Base-by-base conservation (phyloP, 2,329 filamentous ascomycete species). In the Fusarium sp. region DNA sequence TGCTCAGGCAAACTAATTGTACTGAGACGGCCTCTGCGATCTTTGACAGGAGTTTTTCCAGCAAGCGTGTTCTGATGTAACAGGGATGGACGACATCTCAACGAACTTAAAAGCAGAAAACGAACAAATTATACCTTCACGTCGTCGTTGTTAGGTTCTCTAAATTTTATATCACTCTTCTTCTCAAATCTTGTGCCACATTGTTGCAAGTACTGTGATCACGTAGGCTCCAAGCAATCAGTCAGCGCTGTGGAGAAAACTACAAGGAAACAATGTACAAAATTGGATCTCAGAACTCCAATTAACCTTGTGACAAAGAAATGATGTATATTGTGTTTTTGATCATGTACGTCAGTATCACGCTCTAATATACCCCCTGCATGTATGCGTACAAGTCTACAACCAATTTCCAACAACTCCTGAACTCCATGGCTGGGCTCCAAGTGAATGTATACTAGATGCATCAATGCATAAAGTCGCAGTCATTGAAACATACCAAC, bases 31-130 rank as follows among this genome's bases (percentile, higher is more conserved):
- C 30, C 57, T 40, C 35, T 68, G 43, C 30, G 28, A 44, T 32
- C 21, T 56, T 74, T 49, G 21, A 40, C 38, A 13, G 32, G 12
- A 69, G 33, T 38, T 44, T 60, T 65, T 40, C 15, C 19, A 72
- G 64, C 64, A 64, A 69, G 69, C 71, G 71, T 72, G 25, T 57
- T 69, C 33, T 64, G 62, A 67, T 59, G 42, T 44, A 69, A 57
- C 46, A 57, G 33, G 35, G 52, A 32, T 61, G 59, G 42, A 60
- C 71, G 59, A 32, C 40, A 42, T 43, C 60, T 65, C 32, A 37
- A 54, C 33, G 40, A 52, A 44, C 28, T 57, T 23, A 37, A 65
- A 64, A 56, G 52, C 30, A 47, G 40, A 57, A 68, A 59, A 23
- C 21, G 35, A 38, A 30, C 33, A 54, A 25, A 40, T 16, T 16